Evolutionary conservation across 2,329 filamentous ascomycete species (phyloP), one percentile per base, ranked within the genome.

Genomic region (Paracorniculantispora psalliotae): DNA sequence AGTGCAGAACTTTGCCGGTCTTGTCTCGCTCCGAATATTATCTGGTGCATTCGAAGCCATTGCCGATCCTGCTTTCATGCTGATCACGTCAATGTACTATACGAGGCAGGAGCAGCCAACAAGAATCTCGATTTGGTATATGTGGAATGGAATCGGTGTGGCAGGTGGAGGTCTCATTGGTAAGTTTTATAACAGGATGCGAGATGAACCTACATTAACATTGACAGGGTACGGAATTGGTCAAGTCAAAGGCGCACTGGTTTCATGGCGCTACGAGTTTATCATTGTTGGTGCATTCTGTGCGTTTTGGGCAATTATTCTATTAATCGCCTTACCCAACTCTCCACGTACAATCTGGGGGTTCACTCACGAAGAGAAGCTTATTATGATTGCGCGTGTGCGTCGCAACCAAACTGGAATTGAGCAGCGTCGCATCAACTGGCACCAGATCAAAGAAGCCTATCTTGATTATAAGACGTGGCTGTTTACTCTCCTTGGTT

Each of bases 261-360:
- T 79, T 0, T 81, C 79, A 0, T 89, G 86, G 86, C 83, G 82
- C 66, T 89, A 86, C 63, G 85, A 89, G 57, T 89, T 89, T 66
- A 71, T 90, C 17, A 79, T 89, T n/a, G 84, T 84, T 4, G 77
- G 77, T 8, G 75, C 81, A 1, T 74, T 87, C 12, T 87, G 83
- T 60, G 75, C 81, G 17, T 60, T 75, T 13, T 88, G 85, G 79
- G 86, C 82, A 1, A 76, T 87, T 8, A 71, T 83, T 12, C 81
- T 87, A 66, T 75, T 80, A 44, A 67, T 84, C 19, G 71, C 84
- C 43, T 75, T 87, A 2, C 83, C 84, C 1, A 82, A 85, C 65
- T 81, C 78, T 0, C 84, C 83, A 0, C 75, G 81, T 21, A 82
- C 79, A 1, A 79, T 81, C 15, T 76, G 76, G 39, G 79, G 80